A percentile compares a stretch with the other conserved stretches of the same genome.
These are phyloP conservation scores for Candolleomyces eurysporus DNA, from an alignment of 768 basidiomycete genomes.

Conservation along the genomic window DNA sequence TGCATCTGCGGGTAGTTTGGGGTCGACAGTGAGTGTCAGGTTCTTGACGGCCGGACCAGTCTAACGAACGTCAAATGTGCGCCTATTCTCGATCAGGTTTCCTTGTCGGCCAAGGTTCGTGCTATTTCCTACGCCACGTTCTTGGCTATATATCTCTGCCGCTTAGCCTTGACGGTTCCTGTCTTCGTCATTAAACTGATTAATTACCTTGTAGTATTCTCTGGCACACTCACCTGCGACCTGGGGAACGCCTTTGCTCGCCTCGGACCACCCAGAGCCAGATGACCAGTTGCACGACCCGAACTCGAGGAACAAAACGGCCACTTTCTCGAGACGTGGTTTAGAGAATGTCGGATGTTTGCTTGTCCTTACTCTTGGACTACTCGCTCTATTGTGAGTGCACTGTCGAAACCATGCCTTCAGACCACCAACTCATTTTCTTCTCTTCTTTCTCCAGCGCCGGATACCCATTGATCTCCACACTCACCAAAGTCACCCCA, in stretches of 20 bases:
- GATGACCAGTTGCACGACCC: conserved; percentile 68
- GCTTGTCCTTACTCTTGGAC: conserved; percentile 45
- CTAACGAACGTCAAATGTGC: too few species aligned
- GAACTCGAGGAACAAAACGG: conserved; percentile 52
- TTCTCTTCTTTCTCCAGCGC: conserved; percentile 17
- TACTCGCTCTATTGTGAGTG: conserved; percentile 54
- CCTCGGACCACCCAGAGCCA: conserved; percentile 43
- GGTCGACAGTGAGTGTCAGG: too few species aligned
- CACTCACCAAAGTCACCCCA: conserved; percentile 36
- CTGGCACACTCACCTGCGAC: conserved; percentile 44
- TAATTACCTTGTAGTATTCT: conserved; percentile 27
- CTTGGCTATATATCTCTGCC: too few species aligned
- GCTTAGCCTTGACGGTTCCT: too few species aligned
- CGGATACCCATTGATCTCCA: conserved; percentile 81
- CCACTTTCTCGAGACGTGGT: conserved; percentile 61
- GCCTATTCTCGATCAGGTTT: neutral
- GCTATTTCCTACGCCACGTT: too few species aligned
- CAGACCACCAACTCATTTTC: too few species aligned
- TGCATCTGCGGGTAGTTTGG: too few species aligned
- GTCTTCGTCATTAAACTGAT: too few species aligned
- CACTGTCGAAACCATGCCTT: too few species aligned
- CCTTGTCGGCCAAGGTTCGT: neutral
- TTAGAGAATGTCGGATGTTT: conserved; percentile 66
- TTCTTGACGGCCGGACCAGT: too few species aligned
- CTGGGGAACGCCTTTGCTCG: conserved; percentile 45